Evolutionary conservation across 305 asterid genomes (phyloP), one percentile per base, ranked within the genome.

Genomic region (Fraxinus xanthoxyloides): DNA sequence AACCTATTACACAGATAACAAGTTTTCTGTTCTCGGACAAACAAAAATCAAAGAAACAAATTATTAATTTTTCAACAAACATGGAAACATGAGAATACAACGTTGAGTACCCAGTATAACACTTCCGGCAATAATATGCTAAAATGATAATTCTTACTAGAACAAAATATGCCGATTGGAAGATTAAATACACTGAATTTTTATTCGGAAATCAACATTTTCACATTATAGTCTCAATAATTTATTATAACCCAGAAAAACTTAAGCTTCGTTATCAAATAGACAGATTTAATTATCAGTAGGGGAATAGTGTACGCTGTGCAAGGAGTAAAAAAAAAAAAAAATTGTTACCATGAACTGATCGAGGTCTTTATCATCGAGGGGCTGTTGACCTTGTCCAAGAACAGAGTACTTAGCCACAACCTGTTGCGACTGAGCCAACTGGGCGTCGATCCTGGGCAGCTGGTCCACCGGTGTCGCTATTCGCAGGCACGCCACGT

Each of bases 391-490:
- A 72, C 88, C 89, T 0, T 92, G 91, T 3, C 90, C 94, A 7
- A 92, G 89, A 23, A 90, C 89, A 0, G 98, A 93, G 76, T 95
- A 95, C 86, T 95, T 95, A 10, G 97, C 90, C n/a, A 94, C 97
- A 15, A 94, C 97, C 84, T 92, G 90, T 85, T 93, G 98, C 36
- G 99, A 94, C 85, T 88, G 98, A 13, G 90, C 98, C 40, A 94
- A 86, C 96, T 94, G 98, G 26, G 97, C 95, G 84, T 94, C 98
- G 84, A 94, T 91, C 88, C 97, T 89, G 5, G 98, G 97, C 51
- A 95, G 90, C 90, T 95, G 99, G 93, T 95, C 99, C 28, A 95
- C 99, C 72, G 99, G 99, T 7, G 99, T 95, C 0, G 99, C 97
- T 61, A 95, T 94, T 10, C 99, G 92, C 79, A 95, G 90, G 90